Evolutionary conservation across 768 basidiomycete genomes (phyloP).

Genomic region (Lentinula edodes): DNA sequence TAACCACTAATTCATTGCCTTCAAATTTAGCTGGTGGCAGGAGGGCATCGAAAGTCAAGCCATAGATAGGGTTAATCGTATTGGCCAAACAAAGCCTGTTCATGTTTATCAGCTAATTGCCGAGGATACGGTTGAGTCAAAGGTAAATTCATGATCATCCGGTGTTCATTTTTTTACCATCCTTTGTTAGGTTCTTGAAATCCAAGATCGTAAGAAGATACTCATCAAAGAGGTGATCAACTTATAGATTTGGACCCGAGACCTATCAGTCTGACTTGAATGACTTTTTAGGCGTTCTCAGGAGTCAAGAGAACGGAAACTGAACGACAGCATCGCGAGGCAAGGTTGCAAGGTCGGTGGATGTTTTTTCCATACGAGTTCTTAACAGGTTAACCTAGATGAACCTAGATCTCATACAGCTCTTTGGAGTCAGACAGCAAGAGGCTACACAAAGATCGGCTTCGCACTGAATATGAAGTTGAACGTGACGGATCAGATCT

Average conservation of each 20-base stretch:
- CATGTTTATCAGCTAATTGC: slow-evolving; percentile 89
- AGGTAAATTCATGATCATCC: slow-evolving; percentile 32
- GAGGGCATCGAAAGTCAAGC: slow-evolving; percentile 74
- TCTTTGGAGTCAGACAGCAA: slow-evolving; percentile 41
- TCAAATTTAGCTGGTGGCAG: slow-evolving; percentile 69
- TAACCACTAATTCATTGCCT: neutral
- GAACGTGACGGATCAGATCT: too few species aligned
- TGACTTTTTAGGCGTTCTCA: slow-evolving; percentile 64
- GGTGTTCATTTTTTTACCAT: neutral
- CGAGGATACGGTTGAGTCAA: slow-evolving; percentile 84
- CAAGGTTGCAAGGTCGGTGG: slow-evolving; percentile 66
- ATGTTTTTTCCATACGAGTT: neutral
- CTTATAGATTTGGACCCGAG: neutral
- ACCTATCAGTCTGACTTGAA: neutral
- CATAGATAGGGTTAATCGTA: slow-evolving; percentile 76
- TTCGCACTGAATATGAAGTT: neutral
- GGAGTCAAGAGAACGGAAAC: slow-evolving; percentile 76
- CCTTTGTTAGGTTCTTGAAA: slow-evolving; percentile 55
- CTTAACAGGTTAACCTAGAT: neutral
- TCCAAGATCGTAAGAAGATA: slow-evolving; percentile 80
- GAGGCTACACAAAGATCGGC: slow-evolving; percentile 7
- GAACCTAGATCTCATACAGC: slow-evolving; percentile 50
- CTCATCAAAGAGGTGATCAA: slow-evolving; percentile 63
- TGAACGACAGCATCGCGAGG: slow-evolving; percentile 70
- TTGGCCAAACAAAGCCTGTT: slow-evolving; percentile 79